Conservation (phyloP, 495 filamentous ascomycete genomes). For the Penicillium crystallinum region DNA sequence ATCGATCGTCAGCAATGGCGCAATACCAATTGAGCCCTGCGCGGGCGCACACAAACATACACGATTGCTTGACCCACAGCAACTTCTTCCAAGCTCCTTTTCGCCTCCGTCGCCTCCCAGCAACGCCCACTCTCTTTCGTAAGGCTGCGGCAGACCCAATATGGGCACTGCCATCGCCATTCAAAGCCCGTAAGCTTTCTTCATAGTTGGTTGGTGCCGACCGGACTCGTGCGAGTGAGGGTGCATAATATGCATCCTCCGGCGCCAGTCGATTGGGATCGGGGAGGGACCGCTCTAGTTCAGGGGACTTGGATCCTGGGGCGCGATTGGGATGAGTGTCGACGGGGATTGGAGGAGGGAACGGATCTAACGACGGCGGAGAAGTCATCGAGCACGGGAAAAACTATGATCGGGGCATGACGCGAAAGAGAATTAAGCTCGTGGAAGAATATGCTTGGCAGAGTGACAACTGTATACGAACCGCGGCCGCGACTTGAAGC, state of each 20-base stretch:
- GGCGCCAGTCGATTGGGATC: constrained; percentile 64
- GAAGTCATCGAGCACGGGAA: constrained; percentile 38
- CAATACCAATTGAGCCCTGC: background rate
- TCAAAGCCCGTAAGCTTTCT: constrained; percentile 30
- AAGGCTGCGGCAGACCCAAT: constrained; percentile 31
- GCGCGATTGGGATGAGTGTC: constrained; percentile 42
- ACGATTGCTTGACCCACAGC: constrained; percentile 95
- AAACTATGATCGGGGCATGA: constrained; percentile 30
- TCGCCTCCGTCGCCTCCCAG: constrained; percentile 56
- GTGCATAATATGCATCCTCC: constrained; percentile 72
- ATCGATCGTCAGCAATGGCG: constrained; percentile 4
- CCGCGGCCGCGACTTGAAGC: constrained; percentile 7
- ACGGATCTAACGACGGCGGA: constrained; percentile 28
- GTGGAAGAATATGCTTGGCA: constrained; percentile 1
- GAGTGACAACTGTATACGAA: background rate
- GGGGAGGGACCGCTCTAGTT: constrained; percentile 45
- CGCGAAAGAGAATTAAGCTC: constrained; percentile 4
- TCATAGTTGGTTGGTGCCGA: constrained; percentile 39
- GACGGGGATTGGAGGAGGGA: constrained; percentile 40
- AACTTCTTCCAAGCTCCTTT: constrained; percentile 85
- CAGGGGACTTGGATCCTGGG: constrained; percentile 33
- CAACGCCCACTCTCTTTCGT: constrained; percentile 46
- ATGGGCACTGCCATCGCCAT: constrained; percentile 22
- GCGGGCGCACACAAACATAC: constrained; percentile 41
- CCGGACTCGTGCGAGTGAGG: constrained; percentile 52